Evolutionary conservation across 352 stramenopile genomes (phyloP).

Genomic region (Pythium coloratum): DNA sequence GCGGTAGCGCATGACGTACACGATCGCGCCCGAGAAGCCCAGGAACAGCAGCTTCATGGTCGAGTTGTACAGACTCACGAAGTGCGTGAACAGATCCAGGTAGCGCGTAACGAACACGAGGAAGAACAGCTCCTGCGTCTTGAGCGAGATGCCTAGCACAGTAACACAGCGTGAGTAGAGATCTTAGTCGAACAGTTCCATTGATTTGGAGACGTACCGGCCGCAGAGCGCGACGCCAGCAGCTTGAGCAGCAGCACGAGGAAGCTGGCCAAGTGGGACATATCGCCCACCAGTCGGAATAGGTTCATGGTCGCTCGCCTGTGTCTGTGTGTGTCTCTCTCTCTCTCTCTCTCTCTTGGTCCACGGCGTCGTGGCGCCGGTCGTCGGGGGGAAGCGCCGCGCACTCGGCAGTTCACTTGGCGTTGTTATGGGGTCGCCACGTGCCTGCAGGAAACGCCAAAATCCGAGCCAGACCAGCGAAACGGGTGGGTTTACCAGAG

Average conservation of each 20-base stretch:
- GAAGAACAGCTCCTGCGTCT: slow-evolving; percentile 99
- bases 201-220: slow-evolving; percentile 38
- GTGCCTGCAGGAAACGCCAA: slow-evolving; percentile 14
- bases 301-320: slow-evolving; percentile 85
- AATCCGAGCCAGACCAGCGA: slow-evolving; percentile 13
- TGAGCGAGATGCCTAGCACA: slow-evolving; percentile 95
- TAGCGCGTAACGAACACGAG: slow-evolving; percentile 98
- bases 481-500: slow-evolving; percentile 17
- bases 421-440: slow-evolving; percentile 18
- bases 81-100: slow-evolving; percentile 97
- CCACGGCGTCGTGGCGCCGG: neutral
- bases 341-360: neutral
- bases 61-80: slow-evolving; percentile 97
- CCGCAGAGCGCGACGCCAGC: slow-evolving; percentile 76
- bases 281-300: slow-evolving; percentile 98
- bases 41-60: slow-evolving; percentile 99
- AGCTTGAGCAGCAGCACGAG: slow-evolving; percentile 98
- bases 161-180: slow-evolving; percentile 3
- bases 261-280: slow-evolving; percentile 99
- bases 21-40: slow-evolving; percentile 93
- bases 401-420: neutral
- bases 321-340: neutral
- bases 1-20: slow-evolving; percentile 97
- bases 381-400: neutral
- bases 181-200: neutral